phyloP scores from a whole-genome alignment of 306 rosid species.

The Lathyrus oleraceus region DNA sequence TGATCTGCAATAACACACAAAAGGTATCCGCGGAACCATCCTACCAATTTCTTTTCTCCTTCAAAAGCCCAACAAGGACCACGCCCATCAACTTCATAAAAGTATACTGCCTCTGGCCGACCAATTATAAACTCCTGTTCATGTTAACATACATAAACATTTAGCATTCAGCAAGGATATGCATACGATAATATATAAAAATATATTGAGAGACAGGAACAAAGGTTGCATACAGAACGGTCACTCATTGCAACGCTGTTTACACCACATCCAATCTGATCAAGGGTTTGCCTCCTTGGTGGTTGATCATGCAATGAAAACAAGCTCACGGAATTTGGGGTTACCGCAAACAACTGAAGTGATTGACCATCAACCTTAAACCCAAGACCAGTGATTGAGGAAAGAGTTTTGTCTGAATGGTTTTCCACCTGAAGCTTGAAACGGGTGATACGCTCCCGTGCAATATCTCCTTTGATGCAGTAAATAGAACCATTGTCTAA shows the following conservation, averaged over 20 bases:
- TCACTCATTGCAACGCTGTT: slow-evolving; percentile 91
- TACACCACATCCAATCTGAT: slow-evolving; percentile 83
- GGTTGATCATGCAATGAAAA: slow-evolving; percentile 79
- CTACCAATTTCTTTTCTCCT: slow-evolving; percentile 90
- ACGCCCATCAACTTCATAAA: slow-evolving; percentile 98
- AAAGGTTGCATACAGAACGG: slow-evolving; percentile 63
- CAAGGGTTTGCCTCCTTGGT: slow-evolving; percentile 84
- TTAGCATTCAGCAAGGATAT: slow-evolving; percentile 33
- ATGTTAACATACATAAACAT: slow-evolving; percentile 30
- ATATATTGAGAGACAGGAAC: slow-evolving; percentile 10
- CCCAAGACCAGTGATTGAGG: slow-evolving; percentile 80
- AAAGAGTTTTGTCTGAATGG: slow-evolving; percentile 58
- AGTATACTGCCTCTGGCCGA: slow-evolving; percentile 92
- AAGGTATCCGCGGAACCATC: slow-evolving; percentile 99
- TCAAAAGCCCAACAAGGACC: slow-evolving; percentile 99
- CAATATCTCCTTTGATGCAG: slow-evolving; percentile 96
- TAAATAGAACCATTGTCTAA: slow-evolving; percentile 88
- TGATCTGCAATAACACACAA: slow-evolving; percentile 92
- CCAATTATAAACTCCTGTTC: slow-evolving; percentile 87
- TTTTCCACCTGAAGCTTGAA: slow-evolving; percentile 86
- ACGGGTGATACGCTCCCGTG: slow-evolving; percentile 87
- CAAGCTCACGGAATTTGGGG: slow-evolving; percentile 83
- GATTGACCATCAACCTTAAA: slow-evolving; percentile 94
- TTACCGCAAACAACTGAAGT: slow-evolving; percentile 87
- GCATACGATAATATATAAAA: slow-evolving; percentile 14